phyloP scores from a whole-genome alignment of 75 land plant genomes.

The Chamaecyparis obtusa region DNA sequence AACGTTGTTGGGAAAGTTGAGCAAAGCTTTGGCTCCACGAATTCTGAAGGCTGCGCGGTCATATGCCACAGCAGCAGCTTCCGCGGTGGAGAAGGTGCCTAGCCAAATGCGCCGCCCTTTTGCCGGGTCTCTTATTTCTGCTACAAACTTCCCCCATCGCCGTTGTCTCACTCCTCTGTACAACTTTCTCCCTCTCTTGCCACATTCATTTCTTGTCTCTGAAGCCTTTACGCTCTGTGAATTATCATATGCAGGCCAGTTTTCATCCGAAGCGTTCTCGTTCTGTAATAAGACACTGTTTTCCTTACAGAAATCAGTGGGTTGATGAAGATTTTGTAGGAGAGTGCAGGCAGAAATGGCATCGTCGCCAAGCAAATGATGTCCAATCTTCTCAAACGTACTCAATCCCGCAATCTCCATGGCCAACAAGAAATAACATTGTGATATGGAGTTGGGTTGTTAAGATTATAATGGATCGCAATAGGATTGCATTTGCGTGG shows the following conservation, averaged over 20 bases:
- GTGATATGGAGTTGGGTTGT: neutral
- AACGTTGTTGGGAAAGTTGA: neutral
- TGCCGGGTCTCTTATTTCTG: neutral
- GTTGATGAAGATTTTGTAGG: neutral
- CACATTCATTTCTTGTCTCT: neutral
- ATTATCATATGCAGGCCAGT: too few species aligned
- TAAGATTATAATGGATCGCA: neutral
- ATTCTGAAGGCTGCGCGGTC: neutral
- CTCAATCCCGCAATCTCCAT: neutral
- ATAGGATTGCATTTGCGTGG: neutral
- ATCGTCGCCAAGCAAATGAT: neutral
- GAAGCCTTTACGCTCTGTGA: neutral
- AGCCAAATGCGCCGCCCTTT: neutral
- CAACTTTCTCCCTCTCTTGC: neutral
- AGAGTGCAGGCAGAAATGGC: neutral
- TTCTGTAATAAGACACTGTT: too few species aligned
- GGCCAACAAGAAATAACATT: neutral
- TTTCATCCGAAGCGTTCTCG: neutral
- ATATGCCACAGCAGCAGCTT: neutral
- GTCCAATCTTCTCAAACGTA: neutral
- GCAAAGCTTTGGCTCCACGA: neutral
- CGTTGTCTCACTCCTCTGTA: neutral
- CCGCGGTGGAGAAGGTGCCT: neutral
- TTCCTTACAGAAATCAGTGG: neutral
- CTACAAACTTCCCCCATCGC: neutral